Evolutionary conservation across 2,329 filamentous ascomycete genomes (phyloP), one percentile per base, ranked within the genome.

Genomic region (Fusarium incarnatum): DNA sequence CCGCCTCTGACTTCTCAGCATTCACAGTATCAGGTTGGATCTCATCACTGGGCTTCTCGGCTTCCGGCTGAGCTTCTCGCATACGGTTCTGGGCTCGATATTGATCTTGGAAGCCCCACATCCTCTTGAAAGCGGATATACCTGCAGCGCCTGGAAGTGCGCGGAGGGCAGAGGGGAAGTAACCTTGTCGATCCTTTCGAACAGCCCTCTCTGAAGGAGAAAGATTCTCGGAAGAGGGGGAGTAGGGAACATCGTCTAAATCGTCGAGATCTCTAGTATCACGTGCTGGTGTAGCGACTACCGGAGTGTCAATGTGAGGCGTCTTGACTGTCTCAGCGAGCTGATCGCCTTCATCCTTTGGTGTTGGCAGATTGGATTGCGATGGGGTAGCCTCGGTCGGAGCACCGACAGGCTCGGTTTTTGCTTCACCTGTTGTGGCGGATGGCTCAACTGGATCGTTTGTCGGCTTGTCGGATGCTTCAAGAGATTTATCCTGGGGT

Each of bases 91-190:
- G 40, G 40, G 45, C 27, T 41, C 56, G 56, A 16, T 53, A 16
- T 55, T 58, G 68, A 16, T 69, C 60, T 22, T 52, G 58, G 41
- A 67, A 68, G 41, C 70, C 70, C 70, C 70, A 73, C 64, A 73
- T 67, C 32, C 60, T 71, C 41, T 58, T 69, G 53, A 72, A 73
- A 25, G 54, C 64, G 15, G 53, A 58, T n/a, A 72, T 67, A 32
- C 70, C 64, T 37, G 64, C 64, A 12, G 68, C 56, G 16, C 61
- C 58, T 25, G 72, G 72, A 22, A 73, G 60, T 22, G 55, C 62
- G 15, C 72, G 61, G 13, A 73, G 60, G 13, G 72, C 64, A n/a
- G 70, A 70, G 30, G 72, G 68, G 32, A 73, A 75, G 55, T 72
- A 74, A 48, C 57, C 54, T 60, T 61, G 56, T n/a, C 46, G 30